Evolutionary conservation across 192 early-diverging fungal species (phyloP).

Genomic region (Linnemannia exigua): DNA sequence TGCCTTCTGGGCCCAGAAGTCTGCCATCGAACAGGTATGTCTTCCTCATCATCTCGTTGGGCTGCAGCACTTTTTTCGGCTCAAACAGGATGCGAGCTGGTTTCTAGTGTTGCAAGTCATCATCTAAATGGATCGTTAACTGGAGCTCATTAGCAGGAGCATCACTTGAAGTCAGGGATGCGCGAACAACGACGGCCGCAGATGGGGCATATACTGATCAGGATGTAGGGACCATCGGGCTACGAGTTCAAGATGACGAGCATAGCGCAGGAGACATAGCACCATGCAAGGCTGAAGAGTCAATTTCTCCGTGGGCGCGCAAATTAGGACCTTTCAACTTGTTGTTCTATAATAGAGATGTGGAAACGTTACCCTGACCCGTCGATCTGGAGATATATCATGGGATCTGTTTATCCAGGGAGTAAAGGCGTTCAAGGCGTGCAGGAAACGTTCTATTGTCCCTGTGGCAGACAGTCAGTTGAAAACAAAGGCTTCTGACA

Average conservation of each 20-base stretch:
- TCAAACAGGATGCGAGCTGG: not conserved
- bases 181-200: not conserved
- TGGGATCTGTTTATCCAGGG: too few species aligned
- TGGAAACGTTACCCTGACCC: not conserved
- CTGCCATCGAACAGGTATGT: constrained; percentile 45
- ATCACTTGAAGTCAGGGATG: not conserved
- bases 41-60: not conserved
- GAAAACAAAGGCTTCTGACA: not conserved
- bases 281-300: not conserved
- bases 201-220: not conserved
- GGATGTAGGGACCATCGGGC: not conserved
- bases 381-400: too few species aligned
- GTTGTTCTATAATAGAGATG: not conserved
- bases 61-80: not conserved
- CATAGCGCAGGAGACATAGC: not conserved
- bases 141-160: not conserved
- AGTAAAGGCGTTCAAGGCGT: too few species aligned
- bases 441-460: too few species aligned
- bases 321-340: not conserved
- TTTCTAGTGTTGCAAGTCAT: too few species aligned
- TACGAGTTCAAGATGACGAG: not conserved
- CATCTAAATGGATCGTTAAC: not conserved
- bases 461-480: not conserved
- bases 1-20: constrained; percentile 54
- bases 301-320: not conserved